phyloP scores from a whole-genome alignment of 208 protist species.

The Acanthamoeba castellanii region DNA sequence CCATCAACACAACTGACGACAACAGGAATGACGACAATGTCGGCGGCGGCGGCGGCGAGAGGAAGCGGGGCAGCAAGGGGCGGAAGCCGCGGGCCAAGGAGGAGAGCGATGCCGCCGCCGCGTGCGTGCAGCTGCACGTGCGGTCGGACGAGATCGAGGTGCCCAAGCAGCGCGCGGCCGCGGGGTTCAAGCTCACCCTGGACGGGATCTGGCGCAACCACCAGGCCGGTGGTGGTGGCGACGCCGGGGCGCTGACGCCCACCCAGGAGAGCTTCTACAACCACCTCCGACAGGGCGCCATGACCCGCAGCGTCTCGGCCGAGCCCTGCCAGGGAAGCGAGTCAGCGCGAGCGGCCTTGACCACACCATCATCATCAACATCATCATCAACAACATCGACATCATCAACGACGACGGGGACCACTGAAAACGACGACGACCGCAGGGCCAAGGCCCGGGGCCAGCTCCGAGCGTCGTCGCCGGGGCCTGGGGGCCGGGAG shows the following conservation, averaged over 20 bases:
- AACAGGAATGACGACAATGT: no score
- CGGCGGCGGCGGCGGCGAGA: background rate
- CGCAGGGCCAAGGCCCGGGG: no score
- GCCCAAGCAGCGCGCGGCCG: background rate
- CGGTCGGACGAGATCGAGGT: conserved; percentile 16
- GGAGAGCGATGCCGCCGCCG: background rate
- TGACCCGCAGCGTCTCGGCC: conserved; percentile 2
- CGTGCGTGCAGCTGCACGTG: background rate
- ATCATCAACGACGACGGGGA: no score
- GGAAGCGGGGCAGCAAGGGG: background rate
- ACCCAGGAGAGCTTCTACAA: conserved; percentile 28
- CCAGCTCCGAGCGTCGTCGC: no score
- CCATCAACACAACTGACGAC: background rate
- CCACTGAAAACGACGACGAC: background rate
- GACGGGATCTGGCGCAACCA: background rate
- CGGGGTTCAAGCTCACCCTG: background rate
- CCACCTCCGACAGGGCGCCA: conserved; percentile 1
- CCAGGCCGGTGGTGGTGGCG: background rate
- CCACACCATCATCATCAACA: no score
- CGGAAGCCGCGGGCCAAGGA: background rate
- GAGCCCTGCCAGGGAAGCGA: background rate
- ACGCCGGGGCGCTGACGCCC: background rate
- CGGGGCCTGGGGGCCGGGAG: background rate
- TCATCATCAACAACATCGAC: no score
- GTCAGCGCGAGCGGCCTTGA: background rate